Percentiles rank a stretch among this genome's conserved stretches.
Evolutionary conservation across 73 alveolate species (phyloP).

Genomic region (Breviolum minutum): DNA sequence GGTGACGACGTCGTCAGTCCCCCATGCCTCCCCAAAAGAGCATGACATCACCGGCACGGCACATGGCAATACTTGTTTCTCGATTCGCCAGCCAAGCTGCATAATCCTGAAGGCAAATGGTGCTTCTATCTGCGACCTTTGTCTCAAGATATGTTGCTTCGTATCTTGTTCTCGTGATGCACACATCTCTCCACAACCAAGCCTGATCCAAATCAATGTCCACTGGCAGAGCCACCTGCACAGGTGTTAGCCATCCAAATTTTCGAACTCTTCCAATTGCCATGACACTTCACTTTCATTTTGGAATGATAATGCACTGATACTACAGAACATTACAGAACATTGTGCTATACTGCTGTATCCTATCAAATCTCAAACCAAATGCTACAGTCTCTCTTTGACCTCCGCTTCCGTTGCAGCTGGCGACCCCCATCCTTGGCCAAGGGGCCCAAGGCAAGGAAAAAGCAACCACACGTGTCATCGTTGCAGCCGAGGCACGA

Average conservation of each 20-base stretch:
- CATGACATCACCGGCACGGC: conserved; percentile 86
- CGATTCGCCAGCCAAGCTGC: conserved; percentile 87
- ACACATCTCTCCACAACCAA: neutral
- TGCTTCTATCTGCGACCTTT: neutral
- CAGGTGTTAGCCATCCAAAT: neutral
- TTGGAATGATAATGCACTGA: neutral
- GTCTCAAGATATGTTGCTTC: neutral
- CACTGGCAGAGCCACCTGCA: conserved; percentile 49
- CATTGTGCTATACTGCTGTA: too few relatives aligned
- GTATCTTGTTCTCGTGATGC: too few relatives aligned
- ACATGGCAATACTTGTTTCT: conserved; percentile 60
- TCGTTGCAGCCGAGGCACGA: neutral
- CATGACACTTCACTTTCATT: neutral
- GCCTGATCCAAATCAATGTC: conserved; percentile 47
- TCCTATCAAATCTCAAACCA: neutral
- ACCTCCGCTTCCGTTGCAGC: conserved; percentile 29
- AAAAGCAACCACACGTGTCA: neutral
- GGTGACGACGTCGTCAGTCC: neutral
- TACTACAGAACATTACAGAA: too few relatives aligned
- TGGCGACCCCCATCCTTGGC: conserved; percentile 26
- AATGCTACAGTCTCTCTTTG: neutral
- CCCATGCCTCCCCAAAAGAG: conserved; percentile 86
- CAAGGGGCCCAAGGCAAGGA: neutral
- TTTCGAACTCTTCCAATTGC: neutral
- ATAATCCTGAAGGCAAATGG: neutral